Conservation (phyloP, 768 basidiomycete species). For the Symmetrospora coprosmae region DNA sequence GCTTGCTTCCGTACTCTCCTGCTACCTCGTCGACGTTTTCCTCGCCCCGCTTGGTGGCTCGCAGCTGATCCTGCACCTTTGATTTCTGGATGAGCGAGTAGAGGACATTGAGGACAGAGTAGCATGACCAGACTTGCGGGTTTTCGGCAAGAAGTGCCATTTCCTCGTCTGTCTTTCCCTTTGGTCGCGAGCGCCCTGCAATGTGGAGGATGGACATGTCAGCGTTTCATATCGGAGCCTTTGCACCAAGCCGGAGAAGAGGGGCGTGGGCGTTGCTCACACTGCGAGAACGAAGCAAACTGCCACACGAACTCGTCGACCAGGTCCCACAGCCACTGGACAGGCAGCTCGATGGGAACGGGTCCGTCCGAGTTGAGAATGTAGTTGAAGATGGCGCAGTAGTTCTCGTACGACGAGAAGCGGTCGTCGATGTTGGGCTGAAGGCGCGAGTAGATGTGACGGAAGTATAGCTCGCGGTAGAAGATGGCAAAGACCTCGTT, state of each 20-base stretch:
- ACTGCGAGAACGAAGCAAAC: conserved; percentile 88
- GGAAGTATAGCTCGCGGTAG: conserved; percentile 88
- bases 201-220: too few species aligned
- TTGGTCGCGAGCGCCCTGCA: conserved; percentile 32
- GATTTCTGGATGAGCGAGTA: conserved; percentile 98
- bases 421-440: conserved; percentile 92
- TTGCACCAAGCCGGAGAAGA: not conserved
- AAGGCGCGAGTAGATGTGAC: conserved; percentile 88
- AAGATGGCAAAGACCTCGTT: conserved; percentile 92
- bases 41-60: conserved; percentile 65
- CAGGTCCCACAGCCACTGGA: conserved; percentile 97
- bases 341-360: conserved; percentile 79
- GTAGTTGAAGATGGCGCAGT: conserved; percentile 96
- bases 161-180: conserved; percentile 79
- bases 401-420: conserved; percentile 91
- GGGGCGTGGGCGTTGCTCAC: conserved; percentile 50
- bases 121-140: conserved; percentile 68
- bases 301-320: conserved; percentile 97
- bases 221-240: not conserved
- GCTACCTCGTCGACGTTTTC: conserved; percentile 47
- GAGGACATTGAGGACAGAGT: conserved; percentile 92
- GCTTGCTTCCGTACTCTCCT: conserved; percentile 83
- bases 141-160: conserved; percentile 58
- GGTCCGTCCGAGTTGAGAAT: conserved; percentile 91
- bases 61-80: conserved; percentile 80